These are phyloP conservation scores for Dactylis glomerata DNA, from an alignment of 176 grass and related monocot species.

Conservation along the genomic window DNA sequence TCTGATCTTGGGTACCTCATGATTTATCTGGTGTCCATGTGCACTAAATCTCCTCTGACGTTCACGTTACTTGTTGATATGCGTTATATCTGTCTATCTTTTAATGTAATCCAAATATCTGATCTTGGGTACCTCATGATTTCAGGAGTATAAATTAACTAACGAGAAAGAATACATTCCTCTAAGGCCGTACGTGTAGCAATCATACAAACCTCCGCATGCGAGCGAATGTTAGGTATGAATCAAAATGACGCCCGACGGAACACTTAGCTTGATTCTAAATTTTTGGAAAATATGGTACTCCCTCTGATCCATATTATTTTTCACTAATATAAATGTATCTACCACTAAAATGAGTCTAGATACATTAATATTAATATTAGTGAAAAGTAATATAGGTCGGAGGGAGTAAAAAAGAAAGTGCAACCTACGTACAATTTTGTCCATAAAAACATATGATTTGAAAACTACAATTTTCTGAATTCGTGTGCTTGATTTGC, in stretches of 20 bases:
- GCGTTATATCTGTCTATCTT: not conserved
- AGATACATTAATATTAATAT: too few species aligned
- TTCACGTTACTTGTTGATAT: not conserved
- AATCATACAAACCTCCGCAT: conserved; percentile 29
- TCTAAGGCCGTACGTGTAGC: not conserved
- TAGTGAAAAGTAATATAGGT: too few species aligned
- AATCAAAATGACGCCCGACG: conserved; percentile 25
- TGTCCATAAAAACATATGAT: not conserved
- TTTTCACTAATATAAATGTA: too few species aligned
- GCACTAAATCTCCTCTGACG: too few species aligned
- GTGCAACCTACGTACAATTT: not conserved
- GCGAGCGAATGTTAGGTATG: conserved; percentile 37
- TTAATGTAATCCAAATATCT: not conserved
- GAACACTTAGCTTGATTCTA: not conserved
- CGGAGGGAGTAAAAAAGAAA: too few species aligned
- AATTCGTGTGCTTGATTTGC: too few species aligned
- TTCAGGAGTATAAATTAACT: not conserved
- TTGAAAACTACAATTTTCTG: not conserved
- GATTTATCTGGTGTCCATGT: too few species aligned
- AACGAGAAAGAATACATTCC: conserved; percentile 13
- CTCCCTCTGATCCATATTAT: too few species aligned
- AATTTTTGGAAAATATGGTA: not conserved
- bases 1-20: too few species aligned
- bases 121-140: not conserved
- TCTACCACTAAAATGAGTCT: too few species aligned